phyloP scores from a whole-genome alignment of 176 grass and related monocot species.

The Chrysopogon serrulatus region DNA sequence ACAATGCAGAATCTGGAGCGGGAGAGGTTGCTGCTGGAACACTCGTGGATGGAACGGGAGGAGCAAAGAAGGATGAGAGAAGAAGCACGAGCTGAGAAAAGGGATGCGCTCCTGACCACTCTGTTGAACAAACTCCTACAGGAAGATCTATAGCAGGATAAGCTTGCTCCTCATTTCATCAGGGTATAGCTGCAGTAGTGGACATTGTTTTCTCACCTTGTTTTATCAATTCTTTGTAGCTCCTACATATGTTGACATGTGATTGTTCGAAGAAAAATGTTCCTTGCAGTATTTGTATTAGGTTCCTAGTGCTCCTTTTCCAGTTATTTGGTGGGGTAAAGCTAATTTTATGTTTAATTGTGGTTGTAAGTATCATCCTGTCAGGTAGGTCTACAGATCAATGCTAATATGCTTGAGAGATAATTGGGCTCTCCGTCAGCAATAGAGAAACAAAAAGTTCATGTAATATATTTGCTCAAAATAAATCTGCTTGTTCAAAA shows the following conservation, averaged over 20 bases:
- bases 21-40: conserved; percentile 81
- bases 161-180: neutral
- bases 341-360: neutral
- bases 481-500: no score
- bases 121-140: conserved; percentile 56
- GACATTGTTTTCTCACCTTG: conserved; percentile 20
- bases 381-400: neutral
- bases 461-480: neutral
- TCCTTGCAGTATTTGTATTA: conserved; percentile 12
- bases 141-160: conserved; percentile 35
- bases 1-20: conserved; percentile 82
- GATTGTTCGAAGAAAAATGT: conserved; percentile 14
- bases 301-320: neutral
- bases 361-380: conserved; percentile 20
- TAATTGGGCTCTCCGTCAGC: neutral
- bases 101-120: conserved; percentile 37
- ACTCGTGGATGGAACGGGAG: conserved; percentile 68
- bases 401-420: conserved; percentile 1
- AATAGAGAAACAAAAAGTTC: conserved; percentile 6
- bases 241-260: conserved; percentile 9
- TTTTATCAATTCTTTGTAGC: conserved; percentile 41
- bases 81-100: conserved; percentile 56
- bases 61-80: conserved; percentile 50
- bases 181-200: conserved; percentile 17
- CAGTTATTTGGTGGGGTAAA: neutral